Evolutionary conservation across 2,329 filamentous ascomycete genomes (phyloP).

Genomic region (Nectriaceae sp.): DNA sequence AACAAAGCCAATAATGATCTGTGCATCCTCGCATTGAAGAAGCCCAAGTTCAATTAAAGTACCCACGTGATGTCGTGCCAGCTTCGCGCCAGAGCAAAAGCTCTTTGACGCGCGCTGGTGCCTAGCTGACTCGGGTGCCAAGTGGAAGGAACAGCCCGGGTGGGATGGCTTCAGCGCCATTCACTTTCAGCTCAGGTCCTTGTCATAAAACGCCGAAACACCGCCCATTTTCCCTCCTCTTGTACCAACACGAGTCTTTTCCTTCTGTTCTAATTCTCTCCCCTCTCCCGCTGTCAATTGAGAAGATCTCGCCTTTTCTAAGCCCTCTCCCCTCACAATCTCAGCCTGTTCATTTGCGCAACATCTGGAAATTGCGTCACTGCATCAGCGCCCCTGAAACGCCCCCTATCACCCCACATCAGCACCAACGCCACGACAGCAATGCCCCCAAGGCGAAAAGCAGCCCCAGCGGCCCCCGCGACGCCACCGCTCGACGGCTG

Average conservation of each 20-base stretch:
- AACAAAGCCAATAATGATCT: neutral
- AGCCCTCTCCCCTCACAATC: neutral
- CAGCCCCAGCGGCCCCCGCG: slow-evolving; percentile 17
- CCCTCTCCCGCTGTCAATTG: neutral
- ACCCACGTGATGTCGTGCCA: slow-evolving; percentile 30
- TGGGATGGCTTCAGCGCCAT: neutral
- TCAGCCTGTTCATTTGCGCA: neutral
- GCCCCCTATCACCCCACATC: too few relatives aligned
- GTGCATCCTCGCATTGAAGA: neutral
- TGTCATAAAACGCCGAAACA: neutral
- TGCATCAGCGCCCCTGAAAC: too few relatives aligned
- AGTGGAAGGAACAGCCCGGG: neutral
- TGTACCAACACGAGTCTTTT: neutral
- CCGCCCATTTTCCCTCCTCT: neutral
- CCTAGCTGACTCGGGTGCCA: neutral
- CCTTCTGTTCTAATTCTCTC: neutral
- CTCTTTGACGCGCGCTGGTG: slow-evolving; percentile 15
- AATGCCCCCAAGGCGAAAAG: slow-evolving; percentile 26
- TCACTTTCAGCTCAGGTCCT: neutral
- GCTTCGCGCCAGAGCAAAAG: slow-evolving; percentile 18
- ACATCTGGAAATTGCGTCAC: neutral
- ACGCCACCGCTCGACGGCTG: slow-evolving; percentile 46
- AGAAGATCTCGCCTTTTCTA: neutral
- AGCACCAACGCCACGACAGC: neutral
- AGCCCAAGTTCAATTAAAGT: neutral